Percentiles rank a stretch among this genome's conserved stretches.
Evolutionary conservation across 208 protist genomes (phyloP).

Genomic region (Trichomonas tenax): DNA sequence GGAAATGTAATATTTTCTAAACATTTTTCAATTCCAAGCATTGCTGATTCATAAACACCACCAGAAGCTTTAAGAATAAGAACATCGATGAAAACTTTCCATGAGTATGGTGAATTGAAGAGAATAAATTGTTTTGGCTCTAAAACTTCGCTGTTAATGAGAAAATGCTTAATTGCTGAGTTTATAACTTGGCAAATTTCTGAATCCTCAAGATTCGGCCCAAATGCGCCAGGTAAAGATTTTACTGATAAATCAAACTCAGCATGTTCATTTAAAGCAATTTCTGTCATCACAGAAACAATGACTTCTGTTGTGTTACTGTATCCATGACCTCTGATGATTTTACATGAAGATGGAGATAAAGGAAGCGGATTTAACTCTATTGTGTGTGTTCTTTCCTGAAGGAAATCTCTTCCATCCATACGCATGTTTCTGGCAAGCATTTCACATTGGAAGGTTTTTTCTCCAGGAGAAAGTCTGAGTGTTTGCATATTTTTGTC

Average conservation of each 20-base stretch:
- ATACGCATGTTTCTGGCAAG: background rate
- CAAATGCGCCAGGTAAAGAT: background rate
- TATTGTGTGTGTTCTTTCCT: background rate
- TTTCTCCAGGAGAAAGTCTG: background rate
- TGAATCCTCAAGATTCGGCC: background rate
- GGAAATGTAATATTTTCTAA: background rate
- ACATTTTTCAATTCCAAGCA: background rate
- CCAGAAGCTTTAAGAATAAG: background rate
- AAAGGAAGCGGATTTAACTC: slow-evolving; percentile 1
- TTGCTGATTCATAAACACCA: background rate
- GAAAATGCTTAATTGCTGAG: background rate
- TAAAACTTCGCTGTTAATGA: background rate
- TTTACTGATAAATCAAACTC: background rate
- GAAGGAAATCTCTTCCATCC: background rate
- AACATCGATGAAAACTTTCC: background rate
- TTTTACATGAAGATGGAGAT: background rate
- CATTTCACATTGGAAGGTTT: background rate
- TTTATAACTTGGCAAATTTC: slow-evolving; percentile 15
- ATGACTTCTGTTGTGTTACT: background rate
- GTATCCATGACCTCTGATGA: background rate
- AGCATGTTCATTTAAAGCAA: background rate
- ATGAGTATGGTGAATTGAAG: slow-evolving; percentile 1
- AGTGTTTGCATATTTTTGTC: background rate
- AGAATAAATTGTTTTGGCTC: background rate
- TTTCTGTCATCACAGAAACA: background rate